These are phyloP conservation scores for Buddleja alternifolia DNA, from an alignment of 257 asterid species.

Conservation along the genomic window DNA sequence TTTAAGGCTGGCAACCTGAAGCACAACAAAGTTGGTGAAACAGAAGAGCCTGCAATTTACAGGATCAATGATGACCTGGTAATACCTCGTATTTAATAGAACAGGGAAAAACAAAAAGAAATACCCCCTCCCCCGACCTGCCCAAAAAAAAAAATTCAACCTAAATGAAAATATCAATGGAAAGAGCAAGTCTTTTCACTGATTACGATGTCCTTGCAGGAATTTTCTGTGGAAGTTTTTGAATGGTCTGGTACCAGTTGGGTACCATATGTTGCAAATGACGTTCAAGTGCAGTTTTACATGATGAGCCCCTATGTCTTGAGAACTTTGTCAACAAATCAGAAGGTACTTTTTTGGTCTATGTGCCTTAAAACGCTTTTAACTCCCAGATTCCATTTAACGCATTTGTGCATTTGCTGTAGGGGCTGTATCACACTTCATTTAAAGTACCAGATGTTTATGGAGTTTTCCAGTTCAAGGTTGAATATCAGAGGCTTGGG, in stretches of 20 bases:
- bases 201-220: constrained; percentile 45
- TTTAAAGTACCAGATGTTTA: constrained; percentile 92
- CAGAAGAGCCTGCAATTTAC: constrained; percentile 74
- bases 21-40: constrained; percentile 77
- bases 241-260: constrained; percentile 85
- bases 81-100: constrained; percentile 13
- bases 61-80: constrained; percentile 85
- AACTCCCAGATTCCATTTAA: constrained; percentile 3
- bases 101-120: not conserved
- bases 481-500: constrained; percentile 80
- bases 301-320: constrained; percentile 93
- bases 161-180: not conserved
- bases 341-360: constrained; percentile 51
- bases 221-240: constrained; percentile 66
- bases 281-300: constrained; percentile 85
- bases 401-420: constrained; percentile 29
- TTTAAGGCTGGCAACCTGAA: constrained; percentile 69
- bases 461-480: constrained; percentile 92
- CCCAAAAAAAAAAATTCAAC: too few relatives aligned
- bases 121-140: too few relatives aligned
- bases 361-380: not conserved
- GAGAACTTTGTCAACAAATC: constrained; percentile 77
- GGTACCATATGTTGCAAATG: constrained; percentile 81
- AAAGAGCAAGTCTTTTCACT: not conserved
- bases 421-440: constrained; percentile 75